Conservation (phyloP, 805 yeast genomes). For the Spathaspora sp. region DNA sequence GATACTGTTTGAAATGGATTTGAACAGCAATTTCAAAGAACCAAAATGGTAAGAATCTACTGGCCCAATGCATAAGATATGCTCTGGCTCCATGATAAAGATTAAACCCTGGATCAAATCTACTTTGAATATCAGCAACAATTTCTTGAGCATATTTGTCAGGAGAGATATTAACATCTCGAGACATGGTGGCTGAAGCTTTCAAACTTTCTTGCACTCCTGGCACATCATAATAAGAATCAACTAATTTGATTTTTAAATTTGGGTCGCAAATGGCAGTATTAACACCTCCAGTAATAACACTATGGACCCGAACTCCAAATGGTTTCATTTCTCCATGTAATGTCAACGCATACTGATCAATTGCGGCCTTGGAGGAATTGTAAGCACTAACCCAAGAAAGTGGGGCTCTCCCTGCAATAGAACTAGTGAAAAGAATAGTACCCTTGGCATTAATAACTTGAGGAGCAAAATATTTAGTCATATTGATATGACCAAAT, state of each 20-base stretch:
- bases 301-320: slow-evolving; percentile 34
- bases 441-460: slow-evolving; percentile 30
- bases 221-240: slow-evolving; percentile 18
- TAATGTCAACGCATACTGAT: slow-evolving; percentile 26
- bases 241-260: slow-evolving; percentile 4
- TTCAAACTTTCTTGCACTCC: slow-evolving; percentile 17
- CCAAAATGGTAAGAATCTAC: slow-evolving; percentile 22
- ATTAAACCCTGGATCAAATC: slow-evolving; percentile 22
- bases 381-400: slow-evolving; percentile 30
- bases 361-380: slow-evolving; percentile 37
- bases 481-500: slow-evolving; percentile 32
- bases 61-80: slow-evolving; percentile 12
- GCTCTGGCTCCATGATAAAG: slow-evolving; percentile 25
- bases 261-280: slow-evolving; percentile 25
- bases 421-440: slow-evolving; percentile 34
- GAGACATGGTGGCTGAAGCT: slow-evolving; percentile 19
- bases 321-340: slow-evolving; percentile 30
- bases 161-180: slow-evolving; percentile 17
- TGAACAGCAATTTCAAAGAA: slow-evolving; percentile 17
- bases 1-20: slow-evolving; percentile 21
- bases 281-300: slow-evolving; percentile 36
- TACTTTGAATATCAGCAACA: slow-evolving; percentile 14
- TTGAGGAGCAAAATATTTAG: slow-evolving; percentile 28
- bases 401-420: slow-evolving; percentile 25
- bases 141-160: slow-evolving; percentile 23